phyloP scores from a whole-genome alignment of 495 filamentous ascomycete genomes.

The Evernia prunastri region DNA sequence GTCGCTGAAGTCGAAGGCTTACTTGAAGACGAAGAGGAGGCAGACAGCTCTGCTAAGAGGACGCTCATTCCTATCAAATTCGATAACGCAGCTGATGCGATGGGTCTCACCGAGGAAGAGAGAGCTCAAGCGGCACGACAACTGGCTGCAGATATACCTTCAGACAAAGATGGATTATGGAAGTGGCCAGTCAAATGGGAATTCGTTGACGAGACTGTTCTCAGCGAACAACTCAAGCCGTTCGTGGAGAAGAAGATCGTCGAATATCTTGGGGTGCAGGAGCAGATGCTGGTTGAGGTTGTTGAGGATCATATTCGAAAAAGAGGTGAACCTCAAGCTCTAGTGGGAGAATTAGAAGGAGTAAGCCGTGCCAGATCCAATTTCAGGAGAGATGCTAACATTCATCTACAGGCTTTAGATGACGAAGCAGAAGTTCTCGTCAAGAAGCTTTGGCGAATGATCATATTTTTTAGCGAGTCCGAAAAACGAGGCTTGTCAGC shows the following conservation, averaged over 20 bases:
- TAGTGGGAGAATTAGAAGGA: slow-evolving; percentile 79
- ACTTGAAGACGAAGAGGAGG: slow-evolving; percentile 88
- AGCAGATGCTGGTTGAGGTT: slow-evolving; percentile 89
- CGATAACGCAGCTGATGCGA: slow-evolving; percentile 63
- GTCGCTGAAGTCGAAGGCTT: slow-evolving; percentile 91
- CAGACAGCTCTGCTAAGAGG: slow-evolving; percentile 61
- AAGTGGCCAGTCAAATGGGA: slow-evolving; percentile 91
- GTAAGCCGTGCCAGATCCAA: slow-evolving; percentile 43
- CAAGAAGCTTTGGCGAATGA: slow-evolving; percentile 96
- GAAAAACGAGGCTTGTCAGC: slow-evolving; percentile 84
- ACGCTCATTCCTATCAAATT: slow-evolving; percentile 89
- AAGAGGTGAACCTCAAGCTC: slow-evolving; percentile 64
- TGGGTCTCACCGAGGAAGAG: slow-evolving; percentile 75
- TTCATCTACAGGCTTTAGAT: slow-evolving; percentile 62
- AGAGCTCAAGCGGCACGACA: slow-evolving; percentile 69
- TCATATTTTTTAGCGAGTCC: slow-evolving; percentile 95
- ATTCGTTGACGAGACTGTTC: slow-evolving; percentile 76
- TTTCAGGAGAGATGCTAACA: slow-evolving; percentile 32
- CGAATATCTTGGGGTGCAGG: slow-evolving; percentile 91
- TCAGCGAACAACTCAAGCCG: slow-evolving; percentile 81
- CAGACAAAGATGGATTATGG: slow-evolving; percentile 81
- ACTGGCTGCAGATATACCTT: slow-evolving; percentile 84
- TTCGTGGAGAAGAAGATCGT: slow-evolving; percentile 98
- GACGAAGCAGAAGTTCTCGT: slow-evolving; percentile 93
- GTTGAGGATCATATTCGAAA: slow-evolving; percentile 82